Percentiles rank a stretch among this genome's conserved stretches.
These are phyloP conservation scores for Catunica adiposa DNA, from an alignment of 2,329 filamentous ascomycete species.

Conservation along the genomic window DNA sequence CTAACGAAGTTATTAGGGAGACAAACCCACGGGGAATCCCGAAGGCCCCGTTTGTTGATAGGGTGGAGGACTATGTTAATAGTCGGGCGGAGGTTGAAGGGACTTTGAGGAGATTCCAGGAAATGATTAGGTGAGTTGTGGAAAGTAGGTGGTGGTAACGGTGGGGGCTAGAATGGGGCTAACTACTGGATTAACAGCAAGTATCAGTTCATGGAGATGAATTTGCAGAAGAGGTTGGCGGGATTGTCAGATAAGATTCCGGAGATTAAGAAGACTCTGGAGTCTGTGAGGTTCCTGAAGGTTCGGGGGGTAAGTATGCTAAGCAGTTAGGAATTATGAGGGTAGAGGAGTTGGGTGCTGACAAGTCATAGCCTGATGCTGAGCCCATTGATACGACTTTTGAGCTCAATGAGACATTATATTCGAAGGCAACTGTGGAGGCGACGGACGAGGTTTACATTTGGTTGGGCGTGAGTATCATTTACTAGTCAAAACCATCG, in stretches of 20 bases:
- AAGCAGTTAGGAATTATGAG: neutral
- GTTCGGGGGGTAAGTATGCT: conserved; percentile 43
- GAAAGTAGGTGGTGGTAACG: neutral
- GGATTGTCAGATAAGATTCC: conserved; percentile 90
- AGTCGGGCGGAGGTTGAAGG: conserved; percentile 63
- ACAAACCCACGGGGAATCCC: conserved; percentile 75
- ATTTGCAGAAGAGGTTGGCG: conserved; percentile 65
- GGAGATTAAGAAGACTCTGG: conserved; percentile 89
- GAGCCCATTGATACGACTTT: conserved; percentile 83
- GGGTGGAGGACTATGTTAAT: conserved; percentile 73
- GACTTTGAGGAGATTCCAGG: conserved; percentile 69
- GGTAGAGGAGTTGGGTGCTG: neutral
- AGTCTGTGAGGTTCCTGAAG: conserved; percentile 76
- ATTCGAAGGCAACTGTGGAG: conserved; percentile 69
- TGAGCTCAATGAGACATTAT: conserved; percentile 90
- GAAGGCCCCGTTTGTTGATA: conserved; percentile 70
- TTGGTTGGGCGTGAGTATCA: conserved; percentile 61
- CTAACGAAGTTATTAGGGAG: conserved; percentile 22
- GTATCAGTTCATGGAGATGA: conserved; percentile 98
- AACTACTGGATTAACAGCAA: conserved; percentile 50
- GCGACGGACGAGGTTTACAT: conserved; percentile 84
- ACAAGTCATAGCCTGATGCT: conserved; percentile 26
- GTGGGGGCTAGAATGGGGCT: neutral
- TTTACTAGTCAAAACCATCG: conserved; percentile 16
- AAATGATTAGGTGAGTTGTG: conserved; percentile 69